These are phyloP conservation scores for Coemansia erecta DNA, from an alignment of 192 early-diverging fungal genomes.

Conservation along the genomic window DNA sequence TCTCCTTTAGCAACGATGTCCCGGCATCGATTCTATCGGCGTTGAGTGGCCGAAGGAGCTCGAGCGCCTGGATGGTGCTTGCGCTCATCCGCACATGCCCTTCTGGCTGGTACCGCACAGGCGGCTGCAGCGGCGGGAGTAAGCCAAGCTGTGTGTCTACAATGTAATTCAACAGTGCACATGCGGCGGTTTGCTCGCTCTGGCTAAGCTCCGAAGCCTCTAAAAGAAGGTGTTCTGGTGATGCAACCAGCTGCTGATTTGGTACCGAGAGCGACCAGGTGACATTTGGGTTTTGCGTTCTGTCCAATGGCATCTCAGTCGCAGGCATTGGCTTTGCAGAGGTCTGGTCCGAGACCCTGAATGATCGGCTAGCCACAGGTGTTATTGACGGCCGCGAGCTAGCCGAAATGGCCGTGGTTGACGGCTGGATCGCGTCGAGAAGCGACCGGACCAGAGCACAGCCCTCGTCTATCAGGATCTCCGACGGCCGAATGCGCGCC, in stretches of 20 bases:
- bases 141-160: constrained; percentile 66
- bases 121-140: constrained; percentile 62
- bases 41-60: constrained; percentile 62
- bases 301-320: neutral
- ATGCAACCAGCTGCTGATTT: constrained; percentile 12
- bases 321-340: neutral
- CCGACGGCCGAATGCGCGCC: constrained; percentile 79
- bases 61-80: constrained; percentile 75
- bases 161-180: constrained; percentile 69
- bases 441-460: constrained; percentile 5
- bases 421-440: constrained; percentile 9
- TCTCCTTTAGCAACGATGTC: constrained; percentile 66
- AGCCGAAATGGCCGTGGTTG: constrained; percentile 2
- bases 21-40: constrained; percentile 46
- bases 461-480: constrained; percentile 64
- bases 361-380: neutral
- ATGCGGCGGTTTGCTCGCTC: constrained; percentile 30
- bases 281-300: constrained; percentile 1
- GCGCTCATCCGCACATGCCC: constrained; percentile 75
- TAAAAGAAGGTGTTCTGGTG: constrained; percentile 29
- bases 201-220: constrained; percentile 35
- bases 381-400: constrained; percentile 17
- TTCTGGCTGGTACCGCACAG: constrained; percentile 55
- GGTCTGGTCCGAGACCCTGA: neutral
- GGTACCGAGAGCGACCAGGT: constrained; percentile 22